phyloP scores from a whole-genome alignment of 2,329 filamentous ascomycete species.

The Paecilomyces niveus region DNA sequence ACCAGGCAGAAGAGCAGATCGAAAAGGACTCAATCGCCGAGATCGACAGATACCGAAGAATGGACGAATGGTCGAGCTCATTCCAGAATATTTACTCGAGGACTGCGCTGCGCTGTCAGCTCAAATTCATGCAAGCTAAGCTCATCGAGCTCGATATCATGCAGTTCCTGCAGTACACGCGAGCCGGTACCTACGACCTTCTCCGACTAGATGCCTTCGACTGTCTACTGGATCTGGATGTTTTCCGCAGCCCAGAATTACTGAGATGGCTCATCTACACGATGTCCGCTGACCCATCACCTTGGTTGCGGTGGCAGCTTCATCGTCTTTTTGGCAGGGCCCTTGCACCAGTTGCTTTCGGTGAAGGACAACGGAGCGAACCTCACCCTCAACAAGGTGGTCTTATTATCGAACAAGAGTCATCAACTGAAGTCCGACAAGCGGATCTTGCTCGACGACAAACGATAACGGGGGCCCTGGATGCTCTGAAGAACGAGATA shows the following conservation, averaged over 20 bases:
- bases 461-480: slow-evolving; percentile 52
- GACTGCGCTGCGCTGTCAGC: slow-evolving; percentile 54
- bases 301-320: slow-evolving; percentile 49
- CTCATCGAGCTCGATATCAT: slow-evolving; percentile 46
- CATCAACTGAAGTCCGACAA: slow-evolving; percentile 44
- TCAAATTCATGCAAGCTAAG: slow-evolving; percentile 47
- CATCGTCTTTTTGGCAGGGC: slow-evolving; percentile 47
- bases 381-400: slow-evolving; percentile 28
- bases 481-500: slow-evolving; percentile 49
- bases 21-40: slow-evolving; percentile 52
- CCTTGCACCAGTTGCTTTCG: slow-evolving; percentile 53
- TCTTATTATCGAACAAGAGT: slow-evolving; percentile 54
- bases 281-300: slow-evolving; percentile 51
- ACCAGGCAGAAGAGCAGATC: slow-evolving; percentile 48
- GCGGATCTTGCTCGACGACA: slow-evolving; percentile 48
- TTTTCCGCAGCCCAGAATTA: slow-evolving; percentile 45
- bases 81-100: slow-evolving; percentile 58
- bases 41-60: slow-evolving; percentile 55
- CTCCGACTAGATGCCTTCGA: slow-evolving; percentile 55
- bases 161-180: slow-evolving; percentile 56
- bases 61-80: slow-evolving; percentile 61
- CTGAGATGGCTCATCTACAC: slow-evolving; percentile 52
- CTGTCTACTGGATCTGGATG: slow-evolving; percentile 49
- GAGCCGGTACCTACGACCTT: slow-evolving; percentile 52
- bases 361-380: slow-evolving; percentile 34